A percentile compares a stretch with the other conserved stretches of the same genome.
Conservation (phyloP, 1,139 yeast species). For the Yamadazyma conglobata region DNA sequence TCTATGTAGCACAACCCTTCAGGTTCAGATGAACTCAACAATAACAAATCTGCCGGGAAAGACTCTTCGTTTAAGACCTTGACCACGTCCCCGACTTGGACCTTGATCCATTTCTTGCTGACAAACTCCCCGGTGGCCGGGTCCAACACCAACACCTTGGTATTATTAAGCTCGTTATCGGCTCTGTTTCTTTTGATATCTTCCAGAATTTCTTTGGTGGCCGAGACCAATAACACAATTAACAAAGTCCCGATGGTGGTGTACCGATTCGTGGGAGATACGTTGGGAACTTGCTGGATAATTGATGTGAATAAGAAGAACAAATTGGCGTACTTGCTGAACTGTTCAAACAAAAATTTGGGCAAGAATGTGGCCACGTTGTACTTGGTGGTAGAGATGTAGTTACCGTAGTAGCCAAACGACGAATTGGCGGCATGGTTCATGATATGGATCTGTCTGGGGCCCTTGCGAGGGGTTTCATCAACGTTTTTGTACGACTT, state of each 20-base stretch:
- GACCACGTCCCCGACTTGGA: slow-evolving; percentile 88
- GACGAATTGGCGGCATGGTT: slow-evolving; percentile 52
- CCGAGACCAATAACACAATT: slow-evolving; percentile 84
- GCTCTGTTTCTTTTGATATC: slow-evolving; percentile 87
- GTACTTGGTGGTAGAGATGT: slow-evolving; percentile 95
- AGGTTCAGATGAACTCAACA: slow-evolving; percentile 91
- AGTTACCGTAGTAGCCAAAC: slow-evolving; percentile 70
- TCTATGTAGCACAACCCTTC: slow-evolving; percentile 97
- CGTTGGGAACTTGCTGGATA: slow-evolving; percentile 96
- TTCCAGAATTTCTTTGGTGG: slow-evolving; percentile 85
- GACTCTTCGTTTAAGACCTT: slow-evolving; percentile 84
- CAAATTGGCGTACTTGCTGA: slow-evolving; percentile 93
- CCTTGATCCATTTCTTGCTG: slow-evolving; percentile 77
- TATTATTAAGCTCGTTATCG: slow-evolving; percentile 83
- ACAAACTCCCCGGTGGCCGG: slow-evolving; percentile 58
- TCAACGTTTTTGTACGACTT: slow-evolving; percentile 7
- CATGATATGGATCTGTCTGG: slow-evolving; percentile 71
- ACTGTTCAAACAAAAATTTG: slow-evolving; percentile 92
- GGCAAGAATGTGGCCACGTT: slow-evolving; percentile 92
- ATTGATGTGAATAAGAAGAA: slow-evolving; percentile 89
- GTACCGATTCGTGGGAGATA: slow-evolving; percentile 92
- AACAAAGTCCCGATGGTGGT: slow-evolving; percentile 91
- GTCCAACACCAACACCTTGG: slow-evolving; percentile 69
- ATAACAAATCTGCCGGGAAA: slow-evolving; percentile 87
- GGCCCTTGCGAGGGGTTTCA: slow-evolving; percentile 24